Conservation (phyloP, 2,329 filamentous ascomycete species). For the Monosporascus sp. region DNA sequence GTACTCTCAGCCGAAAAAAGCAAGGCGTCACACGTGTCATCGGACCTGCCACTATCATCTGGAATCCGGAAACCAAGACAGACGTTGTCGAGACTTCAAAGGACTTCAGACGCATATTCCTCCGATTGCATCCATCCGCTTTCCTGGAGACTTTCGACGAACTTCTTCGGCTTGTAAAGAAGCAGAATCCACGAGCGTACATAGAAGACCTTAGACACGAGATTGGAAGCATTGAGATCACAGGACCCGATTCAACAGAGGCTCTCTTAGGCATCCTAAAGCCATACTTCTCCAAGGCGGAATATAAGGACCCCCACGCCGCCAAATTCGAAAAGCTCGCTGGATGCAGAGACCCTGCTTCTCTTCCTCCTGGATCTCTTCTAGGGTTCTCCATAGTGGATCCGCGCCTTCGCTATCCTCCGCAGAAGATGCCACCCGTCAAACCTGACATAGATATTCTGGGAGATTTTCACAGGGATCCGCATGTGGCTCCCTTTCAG, state of each 20-base stretch:
- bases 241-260: conserved; percentile 71
- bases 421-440: conserved; percentile 45
- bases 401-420: conserved; percentile 74
- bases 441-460: conserved; percentile 14
- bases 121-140: conserved; percentile 78
- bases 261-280: conserved; percentile 64
- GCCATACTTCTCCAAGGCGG: conserved; percentile 34
- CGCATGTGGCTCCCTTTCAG: conserved; percentile 36
- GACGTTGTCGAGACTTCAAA: conserved; percentile 12
- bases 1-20: conserved; percentile 46
- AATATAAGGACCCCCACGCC: conserved; percentile 34
- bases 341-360: conserved; percentile 61
- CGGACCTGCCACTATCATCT: conserved; percentile 68
- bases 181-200: conserved; percentile 55
- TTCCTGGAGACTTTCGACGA: conserved; percentile 66
- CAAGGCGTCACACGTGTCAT: conserved; percentile 53
- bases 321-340: conserved; percentile 45
- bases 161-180: conserved; percentile 50
- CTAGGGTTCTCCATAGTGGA: conserved; percentile 72
- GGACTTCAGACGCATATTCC: conserved; percentile 45
- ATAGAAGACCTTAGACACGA: conserved; percentile 68
- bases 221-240: conserved; percentile 53
- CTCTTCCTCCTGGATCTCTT: conserved; percentile 63
- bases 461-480: conserved; percentile 58
- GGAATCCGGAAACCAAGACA: conserved; percentile 49